Evolutionary conservation across 225 moss, liverwort and hornwort genomes (phyloP).

Genomic region (Pleurozium schreberi): DNA sequence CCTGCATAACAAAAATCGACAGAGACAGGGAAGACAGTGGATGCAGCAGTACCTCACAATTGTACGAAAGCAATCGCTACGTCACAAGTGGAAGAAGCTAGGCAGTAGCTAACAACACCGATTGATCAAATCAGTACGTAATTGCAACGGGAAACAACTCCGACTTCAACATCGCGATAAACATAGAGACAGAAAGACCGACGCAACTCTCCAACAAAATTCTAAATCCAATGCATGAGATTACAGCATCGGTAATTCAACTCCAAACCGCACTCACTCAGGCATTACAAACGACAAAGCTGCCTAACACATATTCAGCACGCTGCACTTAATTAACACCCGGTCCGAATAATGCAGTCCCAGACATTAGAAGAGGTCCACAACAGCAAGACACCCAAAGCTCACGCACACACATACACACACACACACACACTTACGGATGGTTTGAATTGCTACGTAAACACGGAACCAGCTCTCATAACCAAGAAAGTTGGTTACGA

Average conservation of each 20-base stretch:
- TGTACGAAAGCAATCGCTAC: not conserved
- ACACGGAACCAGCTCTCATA: conserved; percentile 1
- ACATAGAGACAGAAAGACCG: not conserved
- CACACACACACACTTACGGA: not conserved
- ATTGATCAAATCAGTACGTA: not conserved
- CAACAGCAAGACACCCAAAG: not conserved
- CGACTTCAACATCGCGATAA: not conserved
- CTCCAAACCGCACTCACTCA: not conserved
- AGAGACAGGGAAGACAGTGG: not conserved
- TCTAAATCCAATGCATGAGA: not conserved
- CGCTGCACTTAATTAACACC: not conserved
- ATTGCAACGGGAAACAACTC: not conserved
- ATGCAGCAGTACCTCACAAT: not conserved
- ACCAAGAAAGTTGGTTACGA: conserved; percentile 24
- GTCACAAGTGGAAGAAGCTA: not conserved
- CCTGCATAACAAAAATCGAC: not conserved
- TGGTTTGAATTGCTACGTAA: not conserved
- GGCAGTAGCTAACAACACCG: not conserved
- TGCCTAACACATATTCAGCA: not conserved
- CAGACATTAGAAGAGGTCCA: not conserved
- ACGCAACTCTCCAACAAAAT: not conserved
- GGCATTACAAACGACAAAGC: not conserved
- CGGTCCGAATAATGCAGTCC: not conserved
- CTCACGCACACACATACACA: not conserved
- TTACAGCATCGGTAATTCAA: not conserved